Percentiles rank a stretch among this genome's conserved stretches.
Evolutionary conservation across 495 filamentous ascomycete genomes (phyloP).

Genomic region (Mycothermus thermophilus): DNA sequence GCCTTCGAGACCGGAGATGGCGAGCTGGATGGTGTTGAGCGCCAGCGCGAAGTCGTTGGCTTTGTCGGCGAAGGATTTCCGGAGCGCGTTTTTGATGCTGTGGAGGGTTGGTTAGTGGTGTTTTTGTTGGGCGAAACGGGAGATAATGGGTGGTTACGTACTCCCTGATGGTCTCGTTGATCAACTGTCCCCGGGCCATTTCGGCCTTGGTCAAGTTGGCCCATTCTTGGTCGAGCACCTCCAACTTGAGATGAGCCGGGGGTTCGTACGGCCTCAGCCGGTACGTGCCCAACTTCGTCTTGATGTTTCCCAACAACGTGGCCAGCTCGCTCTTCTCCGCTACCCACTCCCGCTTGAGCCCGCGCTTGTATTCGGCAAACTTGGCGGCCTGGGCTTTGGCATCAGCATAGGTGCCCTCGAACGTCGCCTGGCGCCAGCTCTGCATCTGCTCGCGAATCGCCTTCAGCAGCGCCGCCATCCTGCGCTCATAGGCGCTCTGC

Average conservation of each 20-base stretch:
- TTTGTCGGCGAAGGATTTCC: conserved; percentile 84
- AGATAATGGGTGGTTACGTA: conserved; percentile 26
- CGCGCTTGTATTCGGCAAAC: conserved; percentile 78
- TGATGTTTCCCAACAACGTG: conserved; percentile 92
- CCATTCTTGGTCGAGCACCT: conserved; percentile 75
- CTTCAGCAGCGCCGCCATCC: conserved; percentile 65
- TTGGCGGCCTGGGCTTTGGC: conserved; percentile 73
- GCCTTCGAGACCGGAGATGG: conserved; percentile 86
- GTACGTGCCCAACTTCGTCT: conserved; percentile 94
- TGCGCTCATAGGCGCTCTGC: conserved; percentile 85
- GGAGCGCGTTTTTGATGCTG: conserved; percentile 87
- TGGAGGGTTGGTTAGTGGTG: conserved; percentile 2
- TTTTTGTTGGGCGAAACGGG: too few relatives aligned
- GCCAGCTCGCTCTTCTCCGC: conserved; percentile 93
- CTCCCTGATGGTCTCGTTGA: conserved; percentile 97
- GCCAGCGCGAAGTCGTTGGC: conserved; percentile 94
- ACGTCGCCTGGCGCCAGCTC: conserved; percentile 62
- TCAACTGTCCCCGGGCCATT: conserved; percentile 73
- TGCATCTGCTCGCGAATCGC: conserved; percentile 58
- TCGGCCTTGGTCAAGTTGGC: conserved; percentile 61
- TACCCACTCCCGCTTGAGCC: conserved; percentile 84
- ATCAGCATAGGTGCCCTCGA: conserved; percentile 85
- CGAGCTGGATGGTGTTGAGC: conserved; percentile 80
- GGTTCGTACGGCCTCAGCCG: conserved; percentile 82
- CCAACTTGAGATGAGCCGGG: conserved; percentile 62